Conservation (phyloP, 805 yeast genomes). For the Teunomyces lycoperdinae region DNA sequence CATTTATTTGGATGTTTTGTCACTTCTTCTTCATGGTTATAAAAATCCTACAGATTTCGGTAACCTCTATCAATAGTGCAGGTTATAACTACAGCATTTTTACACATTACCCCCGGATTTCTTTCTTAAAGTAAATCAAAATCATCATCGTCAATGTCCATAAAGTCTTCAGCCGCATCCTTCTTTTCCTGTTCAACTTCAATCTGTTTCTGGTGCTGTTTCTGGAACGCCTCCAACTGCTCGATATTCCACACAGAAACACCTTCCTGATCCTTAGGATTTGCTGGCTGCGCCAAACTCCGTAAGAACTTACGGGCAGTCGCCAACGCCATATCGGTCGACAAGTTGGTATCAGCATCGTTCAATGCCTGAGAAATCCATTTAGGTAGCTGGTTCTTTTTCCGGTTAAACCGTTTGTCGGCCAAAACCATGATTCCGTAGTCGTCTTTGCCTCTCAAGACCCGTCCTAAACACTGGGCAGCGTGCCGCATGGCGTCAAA, state of each 20-base stretch:
- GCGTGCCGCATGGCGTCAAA: conserved; percentile 99
- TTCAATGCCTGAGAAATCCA: conserved; percentile 94
- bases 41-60: too few species aligned
- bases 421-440: conserved; percentile 98
- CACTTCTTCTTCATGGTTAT: too few species aligned
- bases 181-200: conserved; percentile 13
- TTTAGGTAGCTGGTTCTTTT: conserved; percentile 85
- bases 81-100: not conserved
- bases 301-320: conserved; percentile 89
- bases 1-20: not conserved
- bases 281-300: conserved; percentile 90
- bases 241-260: conserved; percentile 87
- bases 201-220: conserved; percentile 39
- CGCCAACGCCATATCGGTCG: conserved; percentile 97
- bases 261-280: conserved; percentile 89
- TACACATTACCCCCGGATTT: not conserved
- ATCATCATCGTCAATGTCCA: conserved; percentile 48
- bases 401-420: conserved; percentile 85
- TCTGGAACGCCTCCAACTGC: conserved; percentile 60
- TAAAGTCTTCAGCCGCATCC: conserved; percentile 35
- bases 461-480: conserved; percentile 97
- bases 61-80: not conserved
- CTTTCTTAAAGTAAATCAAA: conserved; percentile 27
- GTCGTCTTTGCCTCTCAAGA: conserved; percentile 95
- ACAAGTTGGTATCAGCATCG: conserved; percentile 87